These are phyloP conservation scores for Termitomyces sp. DNA, from an alignment of 1,284 basidiomycete species.

Conservation along the genomic window DNA sequence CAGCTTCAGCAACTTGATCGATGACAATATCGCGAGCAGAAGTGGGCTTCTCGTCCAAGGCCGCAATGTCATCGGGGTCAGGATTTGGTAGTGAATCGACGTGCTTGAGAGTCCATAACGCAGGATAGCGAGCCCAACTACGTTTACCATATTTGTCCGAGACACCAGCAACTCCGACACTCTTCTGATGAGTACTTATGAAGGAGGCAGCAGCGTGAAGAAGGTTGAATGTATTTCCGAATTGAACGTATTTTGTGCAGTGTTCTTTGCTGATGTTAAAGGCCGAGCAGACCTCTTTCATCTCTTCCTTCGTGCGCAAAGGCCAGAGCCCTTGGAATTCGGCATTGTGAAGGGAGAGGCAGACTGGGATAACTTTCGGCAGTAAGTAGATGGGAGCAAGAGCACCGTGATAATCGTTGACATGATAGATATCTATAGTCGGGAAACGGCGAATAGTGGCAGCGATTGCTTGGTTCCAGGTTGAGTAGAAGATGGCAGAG, in stretches of 20 bases:
- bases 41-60: constrained; percentile 75
- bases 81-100: constrained; percentile 93
- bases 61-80: constrained; percentile 89
- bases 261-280: constrained; percentile 95
- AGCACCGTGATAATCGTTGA: constrained; percentile 91
- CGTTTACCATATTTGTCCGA: constrained; percentile 96
- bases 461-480: constrained; percentile 94
- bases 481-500: constrained; percentile 94
- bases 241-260: constrained; percentile 93
- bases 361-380: constrained; percentile 83
- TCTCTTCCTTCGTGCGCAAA: constrained; percentile 90
- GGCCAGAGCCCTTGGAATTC: constrained; percentile 97
- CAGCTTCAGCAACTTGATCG: constrained; percentile 78
- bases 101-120: constrained; percentile 90
- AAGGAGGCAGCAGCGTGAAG: constrained; percentile 88
- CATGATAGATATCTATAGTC: constrained; percentile 83
- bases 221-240: constrained; percentile 94
- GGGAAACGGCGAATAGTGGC: constrained; percentile 81
- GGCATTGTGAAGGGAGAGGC: constrained; percentile 91
- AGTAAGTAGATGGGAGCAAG: constrained; percentile 86
- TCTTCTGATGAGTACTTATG: constrained; percentile 89
- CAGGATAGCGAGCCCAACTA: constrained; percentile 91
- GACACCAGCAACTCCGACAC: constrained; percentile 88
- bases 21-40: constrained; percentile 71
- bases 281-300: constrained; percentile 95